These are phyloP conservation scores for Scopulariopsis brevicaulis DNA, from an alignment of 2,329 filamentous ascomycete genomes.

Conservation along the genomic window DNA sequence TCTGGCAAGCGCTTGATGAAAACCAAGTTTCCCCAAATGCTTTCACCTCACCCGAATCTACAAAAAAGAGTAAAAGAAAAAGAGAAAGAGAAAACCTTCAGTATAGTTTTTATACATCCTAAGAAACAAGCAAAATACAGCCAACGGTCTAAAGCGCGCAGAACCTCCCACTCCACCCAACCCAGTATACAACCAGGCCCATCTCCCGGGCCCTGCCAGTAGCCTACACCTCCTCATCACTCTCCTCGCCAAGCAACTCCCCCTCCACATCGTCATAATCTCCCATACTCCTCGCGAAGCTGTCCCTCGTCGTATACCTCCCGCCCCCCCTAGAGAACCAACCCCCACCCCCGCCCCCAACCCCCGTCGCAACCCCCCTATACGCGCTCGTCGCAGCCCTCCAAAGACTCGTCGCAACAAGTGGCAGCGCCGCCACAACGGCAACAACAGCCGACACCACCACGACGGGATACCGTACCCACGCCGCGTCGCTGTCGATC, in stretches of 20 bases:
- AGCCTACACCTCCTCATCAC: constrained; percentile 66
- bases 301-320: constrained; percentile 78
- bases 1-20: too few species aligned
- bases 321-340: constrained; percentile 44
- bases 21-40: too few species aligned
- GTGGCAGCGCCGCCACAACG: constrained; percentile 50
- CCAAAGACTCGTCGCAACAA: constrained; percentile 65
- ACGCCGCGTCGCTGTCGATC: constrained; percentile 61
- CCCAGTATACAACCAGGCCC: neutral
- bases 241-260: constrained; percentile 85
- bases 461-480: constrained; percentile 75
- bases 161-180: neutral
- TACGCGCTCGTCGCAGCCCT: constrained; percentile 44
- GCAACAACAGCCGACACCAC: constrained; percentile 54
- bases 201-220: neutral
- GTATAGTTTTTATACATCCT: neutral
- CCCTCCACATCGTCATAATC: constrained; percentile 96
- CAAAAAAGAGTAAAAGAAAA: too few species aligned
- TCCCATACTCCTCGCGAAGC: constrained; percentile 76
- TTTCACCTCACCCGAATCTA: too few species aligned
- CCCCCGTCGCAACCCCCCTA: constrained; percentile 36
- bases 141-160: neutral
- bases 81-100: neutral
- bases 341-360: constrained; percentile 32
- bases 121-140: neutral